These are phyloP conservation scores for Aspergillus indologenus DNA, from an alignment of 495 filamentous ascomycete species.

Conservation along the genomic window DNA sequence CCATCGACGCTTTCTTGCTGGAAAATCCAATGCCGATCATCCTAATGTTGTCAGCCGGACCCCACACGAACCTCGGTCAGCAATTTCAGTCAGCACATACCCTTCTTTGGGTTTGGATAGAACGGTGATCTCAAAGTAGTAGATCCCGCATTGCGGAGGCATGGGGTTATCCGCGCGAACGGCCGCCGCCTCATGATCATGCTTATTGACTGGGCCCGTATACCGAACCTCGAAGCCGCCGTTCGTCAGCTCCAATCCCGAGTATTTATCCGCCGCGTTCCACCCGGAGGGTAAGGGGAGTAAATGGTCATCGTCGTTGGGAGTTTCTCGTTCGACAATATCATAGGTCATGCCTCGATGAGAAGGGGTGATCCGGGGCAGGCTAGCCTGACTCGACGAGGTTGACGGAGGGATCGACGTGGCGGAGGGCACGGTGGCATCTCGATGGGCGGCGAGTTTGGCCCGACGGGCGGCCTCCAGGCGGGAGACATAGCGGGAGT, in stretches of 20 bases:
- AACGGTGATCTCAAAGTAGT: slow-evolving; percentile 95
- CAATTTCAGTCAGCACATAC: slow-evolving; percentile 48
- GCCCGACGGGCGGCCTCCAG: slow-evolving; percentile 67
- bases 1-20: slow-evolving; percentile 67
- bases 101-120: slow-evolving; percentile 81
- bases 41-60: slow-evolving; percentile 42
- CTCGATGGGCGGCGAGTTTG: slow-evolving; percentile 53
- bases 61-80: background rate
- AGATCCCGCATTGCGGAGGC: slow-evolving; percentile 88
- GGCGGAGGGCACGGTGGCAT: slow-evolving; percentile 36
- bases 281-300: slow-evolving; percentile 76
- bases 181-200: slow-evolving; percentile 80
- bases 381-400: slow-evolving; percentile 59
- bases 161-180: slow-evolving; percentile 86
- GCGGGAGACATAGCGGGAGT: slow-evolving; percentile 71
- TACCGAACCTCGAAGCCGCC: slow-evolving; percentile 81
- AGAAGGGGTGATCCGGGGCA: slow-evolving; percentile 64
- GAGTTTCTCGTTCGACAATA: slow-evolving; percentile 74
- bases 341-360: slow-evolving; percentile 84
- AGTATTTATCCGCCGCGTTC: slow-evolving; percentile 73
- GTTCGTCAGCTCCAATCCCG: slow-evolving; percentile 67
- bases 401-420: slow-evolving; percentile 52
- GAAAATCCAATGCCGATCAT: slow-evolving; percentile 91
- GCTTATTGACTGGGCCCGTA: slow-evolving; percentile 54
- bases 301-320: slow-evolving; percentile 52